These are phyloP conservation scores for Euphorbia celastroides DNA, from an alignment of 441 rosid species.

Conservation along the genomic window DNA sequence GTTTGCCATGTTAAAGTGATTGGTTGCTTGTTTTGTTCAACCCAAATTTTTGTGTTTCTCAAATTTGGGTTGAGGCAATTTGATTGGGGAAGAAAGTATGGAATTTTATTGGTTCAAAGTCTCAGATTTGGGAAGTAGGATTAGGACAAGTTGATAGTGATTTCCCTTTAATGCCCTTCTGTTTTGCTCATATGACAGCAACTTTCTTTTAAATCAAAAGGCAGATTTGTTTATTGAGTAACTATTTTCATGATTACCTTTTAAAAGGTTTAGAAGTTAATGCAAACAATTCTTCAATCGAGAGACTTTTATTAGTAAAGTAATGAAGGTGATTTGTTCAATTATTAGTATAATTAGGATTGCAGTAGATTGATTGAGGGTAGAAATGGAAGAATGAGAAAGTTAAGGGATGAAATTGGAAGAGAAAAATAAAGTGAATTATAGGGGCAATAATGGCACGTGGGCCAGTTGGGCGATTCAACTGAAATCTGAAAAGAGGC, in stretches of 20 bases:
- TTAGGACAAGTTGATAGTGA: slow-evolving; percentile 12
- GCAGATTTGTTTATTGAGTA: neutral
- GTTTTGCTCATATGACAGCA: neutral
- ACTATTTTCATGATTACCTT: too few relatives aligned
- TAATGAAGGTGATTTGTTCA: neutral
- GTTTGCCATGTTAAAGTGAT: slow-evolving; percentile 26
- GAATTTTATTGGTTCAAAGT: slow-evolving; percentile 18
- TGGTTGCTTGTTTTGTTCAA: neutral
- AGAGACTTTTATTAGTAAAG: too few relatives aligned
- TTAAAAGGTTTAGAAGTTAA: too few relatives aligned
- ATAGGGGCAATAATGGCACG: slow-evolving; percentile 25
- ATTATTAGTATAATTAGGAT: neutral
- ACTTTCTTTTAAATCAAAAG: neutral
- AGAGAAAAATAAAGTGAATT: slow-evolving; percentile 11
- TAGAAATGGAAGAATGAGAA: slow-evolving; percentile 8
- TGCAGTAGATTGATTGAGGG: slow-evolving; percentile 8
- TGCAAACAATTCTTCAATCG: too few relatives aligned
- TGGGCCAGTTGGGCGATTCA: slow-evolving; percentile 23
- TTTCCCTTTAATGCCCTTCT: slow-evolving; percentile 26
- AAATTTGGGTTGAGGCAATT: neutral
- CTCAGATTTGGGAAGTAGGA: slow-evolving; percentile 16
- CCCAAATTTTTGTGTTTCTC: neutral
- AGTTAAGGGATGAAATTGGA: neutral
- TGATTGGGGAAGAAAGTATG: neutral
- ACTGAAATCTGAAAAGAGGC: slow-evolving; percentile 2